A percentile compares a stretch with the other conserved stretches of the same genome.
phyloP scores from a whole-genome alignment of 129 eudicot species.

The Glebionis coronaria region DNA sequence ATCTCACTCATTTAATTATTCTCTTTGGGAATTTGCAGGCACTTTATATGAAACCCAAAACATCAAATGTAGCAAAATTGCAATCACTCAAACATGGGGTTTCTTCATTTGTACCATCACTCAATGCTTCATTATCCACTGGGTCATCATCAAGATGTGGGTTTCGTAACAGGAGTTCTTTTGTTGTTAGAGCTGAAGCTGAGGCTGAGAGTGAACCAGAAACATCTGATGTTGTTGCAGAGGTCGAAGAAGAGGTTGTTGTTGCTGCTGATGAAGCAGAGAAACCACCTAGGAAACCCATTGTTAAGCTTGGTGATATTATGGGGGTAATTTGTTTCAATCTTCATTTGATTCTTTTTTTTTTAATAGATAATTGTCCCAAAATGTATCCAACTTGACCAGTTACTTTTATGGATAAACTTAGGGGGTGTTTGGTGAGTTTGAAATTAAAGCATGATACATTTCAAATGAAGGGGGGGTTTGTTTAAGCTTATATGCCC shows the following conservation, averaged over 20 bases:
- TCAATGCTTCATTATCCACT: slow-evolving; percentile 17
- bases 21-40: slow-evolving; percentile 32
- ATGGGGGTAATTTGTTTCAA: slow-evolving; percentile 72
- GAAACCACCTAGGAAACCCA: slow-evolving; percentile 48
- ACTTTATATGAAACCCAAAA: slow-evolving; percentile 34
- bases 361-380: not conserved
- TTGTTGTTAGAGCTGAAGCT: slow-evolving; percentile 49
- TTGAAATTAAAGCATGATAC: too few relatives aligned
- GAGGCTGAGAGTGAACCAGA: slow-evolving; percentile 20
- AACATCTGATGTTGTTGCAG: slow-evolving; percentile 12
- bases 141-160: slow-evolving; percentile 18
- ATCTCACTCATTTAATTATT: not conserved
- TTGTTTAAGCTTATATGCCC: too few relatives aligned
- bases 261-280: slow-evolving; percentile 18
- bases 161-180: slow-evolving; percentile 18
- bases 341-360: not conserved
- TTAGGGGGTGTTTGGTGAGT: not conserved
- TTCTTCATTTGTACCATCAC: slow-evolving; percentile 26
- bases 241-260: slow-evolving; percentile 19
- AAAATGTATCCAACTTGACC: not conserved
- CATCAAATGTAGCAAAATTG: slow-evolving; percentile 30
- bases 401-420: not conserved
- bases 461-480: not conserved
- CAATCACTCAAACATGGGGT: slow-evolving; percentile 33
- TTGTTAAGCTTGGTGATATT: slow-evolving; percentile 75